Conservation (phyloP, 2,329 filamentous ascomycete genomes). For the Aspergillus luchuensis region DNA sequence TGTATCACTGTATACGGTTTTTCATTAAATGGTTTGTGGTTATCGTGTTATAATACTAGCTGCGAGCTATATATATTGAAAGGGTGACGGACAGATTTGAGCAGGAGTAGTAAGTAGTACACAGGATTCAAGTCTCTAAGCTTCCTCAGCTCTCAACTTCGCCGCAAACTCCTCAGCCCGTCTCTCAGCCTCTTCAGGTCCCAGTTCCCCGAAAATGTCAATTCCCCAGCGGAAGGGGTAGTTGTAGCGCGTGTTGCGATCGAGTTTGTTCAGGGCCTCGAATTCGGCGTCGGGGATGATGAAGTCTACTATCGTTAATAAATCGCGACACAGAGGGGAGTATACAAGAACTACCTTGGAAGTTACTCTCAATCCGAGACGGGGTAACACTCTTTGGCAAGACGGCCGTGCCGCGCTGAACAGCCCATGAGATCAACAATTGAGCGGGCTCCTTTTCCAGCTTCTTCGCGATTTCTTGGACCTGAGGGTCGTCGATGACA, state of each 20-base stretch:
- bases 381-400: conserved; percentile 59
- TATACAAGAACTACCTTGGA: conserved; percentile 37
- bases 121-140: neutral
- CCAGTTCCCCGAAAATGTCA: conserved; percentile 42
- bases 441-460: conserved; percentile 60
- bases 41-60: no score
- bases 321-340: fast-evolving
- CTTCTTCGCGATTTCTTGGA: conserved; percentile 64
- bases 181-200: conserved; percentile 34
- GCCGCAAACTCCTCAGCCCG: conserved; percentile 33
- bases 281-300: conserved; percentile 39
- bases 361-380: conserved; percentile 53
- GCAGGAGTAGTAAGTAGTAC: no score
- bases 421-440: conserved; percentile 57
- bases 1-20: no score
- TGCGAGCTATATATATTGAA: neutral
- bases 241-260: conserved; percentile 41
- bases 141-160: conserved; percentile 20
- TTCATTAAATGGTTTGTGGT: no score
- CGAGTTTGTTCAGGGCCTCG: conserved; percentile 37
- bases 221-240: conserved; percentile 42
- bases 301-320: conserved; percentile 25
- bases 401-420: conserved; percentile 57
- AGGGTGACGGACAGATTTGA: neutral
- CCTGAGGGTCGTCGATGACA: conserved; percentile 61